Base-by-base conservation (phyloP, 2,329 filamentous ascomycete species). In the Colletotrichum graminicola region DNA sequence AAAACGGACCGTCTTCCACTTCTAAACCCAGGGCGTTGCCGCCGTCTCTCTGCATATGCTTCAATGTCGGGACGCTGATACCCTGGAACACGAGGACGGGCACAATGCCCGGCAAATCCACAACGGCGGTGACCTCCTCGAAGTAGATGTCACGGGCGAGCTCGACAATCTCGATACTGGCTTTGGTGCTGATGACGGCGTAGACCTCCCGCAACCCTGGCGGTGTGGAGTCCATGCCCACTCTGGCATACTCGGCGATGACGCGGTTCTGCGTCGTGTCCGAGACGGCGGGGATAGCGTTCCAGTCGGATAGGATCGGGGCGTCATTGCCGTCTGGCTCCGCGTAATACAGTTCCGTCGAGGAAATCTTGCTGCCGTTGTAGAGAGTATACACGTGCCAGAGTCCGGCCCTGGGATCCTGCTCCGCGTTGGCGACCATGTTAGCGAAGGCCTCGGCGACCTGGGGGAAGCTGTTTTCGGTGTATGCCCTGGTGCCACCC, bases 51-150 rank as follows among this genome's bases (percentile, higher is more conserved):
- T 73, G 72, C 71, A 83, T 81, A 26, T 78, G 67, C 5, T 77
- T 75, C 8, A 80, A 78, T 71, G 82, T 76, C 47, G 79, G 78
- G 8, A 77, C 77, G 0, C 83, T 82, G 60, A 86, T 80, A 16
- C 81, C 82, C 71, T 87, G 84, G 59, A 82, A 77, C 61, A 76
- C 75, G 52, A 75, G 78, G 64, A 71, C 75, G 3, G 81, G 80
- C 3, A 77, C 41, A 0, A 77, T 73, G 3, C 76, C 78, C 1
- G 74, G 54, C 12, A 77, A 66, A 18, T 75, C 70, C 4, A 73
- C 71, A 5, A 73, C 55, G 2, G 70, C 29, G 1, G 23, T 32
- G 4, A 55, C 43, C 14, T 63, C 64, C 11, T 75, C 68, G 23
- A 21, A 75, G 66, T 65, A 75, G 10, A 73, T 63, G 11, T 75